Percentiles rank a stretch among this genome's conserved stretches.
Evolutionary conservation across 1,284 basidiomycete genomes (phyloP).

Genomic region (Papiliotrema nemorosa): DNA sequence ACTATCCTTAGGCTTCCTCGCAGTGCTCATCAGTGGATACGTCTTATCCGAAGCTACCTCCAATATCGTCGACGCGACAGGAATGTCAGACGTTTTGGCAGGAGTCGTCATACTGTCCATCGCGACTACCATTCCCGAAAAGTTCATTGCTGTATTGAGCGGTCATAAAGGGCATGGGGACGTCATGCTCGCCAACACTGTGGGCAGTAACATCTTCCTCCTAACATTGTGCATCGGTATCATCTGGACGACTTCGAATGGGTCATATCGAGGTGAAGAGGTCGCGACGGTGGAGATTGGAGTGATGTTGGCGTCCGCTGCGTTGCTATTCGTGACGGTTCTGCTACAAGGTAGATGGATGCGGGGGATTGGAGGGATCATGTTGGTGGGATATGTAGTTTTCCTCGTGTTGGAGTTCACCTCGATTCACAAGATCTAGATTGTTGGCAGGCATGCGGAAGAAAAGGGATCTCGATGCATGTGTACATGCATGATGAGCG

Average conservation of each 20-base stretch:
- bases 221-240: constrained; percentile 40
- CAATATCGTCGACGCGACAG: constrained; percentile 23
- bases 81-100: constrained; percentile 31
- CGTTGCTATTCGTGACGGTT: background rate
- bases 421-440: background rate
- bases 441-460: too few relatives aligned
- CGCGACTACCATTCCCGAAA: constrained; percentile 43
- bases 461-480: too few relatives aligned
- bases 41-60: constrained; percentile 34
- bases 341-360: background rate
- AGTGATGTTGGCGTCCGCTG: background rate
- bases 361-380: background rate
- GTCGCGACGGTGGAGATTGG: background rate
- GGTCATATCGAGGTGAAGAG: background rate
- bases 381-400: background rate
- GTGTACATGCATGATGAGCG: too few relatives aligned
- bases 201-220: constrained; percentile 43
- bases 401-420: constrained; percentile 6
- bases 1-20: constrained; percentile 13
- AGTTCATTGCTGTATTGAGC: constrained; percentile 33
- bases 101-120: constrained; percentile 39
- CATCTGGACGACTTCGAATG: constrained; percentile 18
- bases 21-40: constrained; percentile 34
- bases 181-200: constrained; percentile 39
- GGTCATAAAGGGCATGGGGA: constrained; percentile 30